Percentiles rank a stretch among this genome's conserved stretches.
Evolutionary conservation across 257 asterid species (phyloP).

Genomic region (Fraxinus cuspidata): DNA sequence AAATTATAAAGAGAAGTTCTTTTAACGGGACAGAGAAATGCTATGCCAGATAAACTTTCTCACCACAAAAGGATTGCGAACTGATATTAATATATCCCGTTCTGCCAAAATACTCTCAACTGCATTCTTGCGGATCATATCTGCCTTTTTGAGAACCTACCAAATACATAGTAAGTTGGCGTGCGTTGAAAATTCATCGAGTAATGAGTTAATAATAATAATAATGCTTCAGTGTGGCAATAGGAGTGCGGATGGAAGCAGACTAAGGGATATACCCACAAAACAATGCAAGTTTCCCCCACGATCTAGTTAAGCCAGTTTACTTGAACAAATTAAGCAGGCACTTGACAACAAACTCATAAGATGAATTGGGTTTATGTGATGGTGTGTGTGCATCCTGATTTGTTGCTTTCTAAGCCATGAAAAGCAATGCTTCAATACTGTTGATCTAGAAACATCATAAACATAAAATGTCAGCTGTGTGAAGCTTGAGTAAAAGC

Average conservation of each 20-base stretch:
- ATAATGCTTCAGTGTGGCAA: not conserved
- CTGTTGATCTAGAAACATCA: not conserved
- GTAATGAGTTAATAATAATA: not conserved
- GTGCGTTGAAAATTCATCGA: not conserved
- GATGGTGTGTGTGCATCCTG: not conserved
- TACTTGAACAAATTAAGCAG: not conserved
- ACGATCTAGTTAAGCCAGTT: not conserved
- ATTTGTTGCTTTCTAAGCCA: not conserved
- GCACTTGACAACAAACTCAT: not conserved
- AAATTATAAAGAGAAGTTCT: conserved; percentile 33
- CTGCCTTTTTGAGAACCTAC: conserved; percentile 97
- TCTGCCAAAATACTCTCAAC: conserved; percentile 99
- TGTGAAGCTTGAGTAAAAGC: not conserved
- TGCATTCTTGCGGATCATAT: conserved; percentile 97
- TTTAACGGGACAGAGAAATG: conserved; percentile 24
- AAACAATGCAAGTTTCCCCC: not conserved
- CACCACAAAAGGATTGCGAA: conserved; percentile 99
- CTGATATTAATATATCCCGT: conserved; percentile 94
- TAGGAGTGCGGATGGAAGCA: not conserved
- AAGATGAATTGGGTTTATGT: not conserved
- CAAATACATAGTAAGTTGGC: conserved; percentile 21
- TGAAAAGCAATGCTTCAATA: not conserved
- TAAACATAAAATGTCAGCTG: not conserved
- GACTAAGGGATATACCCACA: not conserved
- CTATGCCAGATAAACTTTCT: conserved; percentile 42